Conservation (phyloP, 164 flowering plant genomes). For the grape (Vitis vinifera) region ASM3070453v1 NC_081819.1:19014001-19014500, state of each 20-base stretch:
- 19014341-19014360: no score
- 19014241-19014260: background rate
- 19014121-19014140: conserved; percentile 28
- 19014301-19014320: no score
- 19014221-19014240: background rate
- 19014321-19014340: no score
- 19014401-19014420: no score
- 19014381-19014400: no score
- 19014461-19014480: no score
- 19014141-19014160: conserved; percentile 36
- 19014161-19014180: conserved; percentile 30
- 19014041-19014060: conserved; percentile 21
- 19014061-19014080: conserved; percentile 27
- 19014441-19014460: no score
- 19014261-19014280: background rate
- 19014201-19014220: conserved; percentile 21
- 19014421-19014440: no score
- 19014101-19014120: conserved; percentile 18
- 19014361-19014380: no score
- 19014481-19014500: no score
- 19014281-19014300: no score
- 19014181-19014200: conserved; percentile 39
- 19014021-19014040: conserved; percentile 32
- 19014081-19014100: conserved; percentile 17
- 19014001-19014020: conserved; percentile 17